Conservation (phyloP, 352 stramenopile species). For the Phytophthora lateralis region DNA sequence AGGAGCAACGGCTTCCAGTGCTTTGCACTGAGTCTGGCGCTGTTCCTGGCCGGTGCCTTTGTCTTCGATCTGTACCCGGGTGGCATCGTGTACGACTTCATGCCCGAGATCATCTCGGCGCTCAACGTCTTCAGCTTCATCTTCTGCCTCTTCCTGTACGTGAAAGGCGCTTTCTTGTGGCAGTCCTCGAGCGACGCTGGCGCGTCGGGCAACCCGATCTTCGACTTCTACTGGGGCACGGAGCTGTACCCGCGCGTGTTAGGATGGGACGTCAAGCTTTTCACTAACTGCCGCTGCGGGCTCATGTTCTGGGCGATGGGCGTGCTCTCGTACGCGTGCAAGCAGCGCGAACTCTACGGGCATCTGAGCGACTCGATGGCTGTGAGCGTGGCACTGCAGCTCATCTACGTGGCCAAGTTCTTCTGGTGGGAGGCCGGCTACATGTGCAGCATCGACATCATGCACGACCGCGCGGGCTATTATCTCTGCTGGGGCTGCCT, state of each 20-base stretch:
- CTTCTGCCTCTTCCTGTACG: constrained; percentile 92
- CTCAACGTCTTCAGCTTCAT: constrained; percentile 96
- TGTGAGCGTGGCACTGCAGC: constrained; percentile 86
- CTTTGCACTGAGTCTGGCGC: constrained; percentile 87
- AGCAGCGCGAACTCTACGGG: constrained; percentile 81
- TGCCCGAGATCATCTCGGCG: constrained; percentile 87
- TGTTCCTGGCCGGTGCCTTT: constrained; percentile 70
- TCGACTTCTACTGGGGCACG: constrained; percentile 98
- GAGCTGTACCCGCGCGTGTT: constrained; percentile 95
- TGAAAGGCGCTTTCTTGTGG: constrained; percentile 91
- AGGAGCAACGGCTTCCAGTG: constrained; percentile 93
- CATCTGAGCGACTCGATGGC: constrained; percentile 89
- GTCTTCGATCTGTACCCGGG: constrained; percentile 60
- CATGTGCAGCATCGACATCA: constrained; percentile 98
- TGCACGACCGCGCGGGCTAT: constrained; percentile 94
- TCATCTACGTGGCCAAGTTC: constrained; percentile 98
- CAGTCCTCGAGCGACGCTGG: constrained; percentile 92
- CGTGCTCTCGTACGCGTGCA: constrained; percentile 91
- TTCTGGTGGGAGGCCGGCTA: constrained; percentile 97
- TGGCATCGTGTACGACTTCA: constrained; percentile 87
- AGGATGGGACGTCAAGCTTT: constrained; percentile 97
- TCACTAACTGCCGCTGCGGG: constrained; percentile 96
- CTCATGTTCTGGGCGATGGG: constrained; percentile 97
- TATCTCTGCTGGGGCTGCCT: constrained; percentile 97
- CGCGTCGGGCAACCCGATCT: constrained; percentile 91